Conservation (phyloP, 2,329 filamentous ascomycete genomes). For the Ceratocystis variospora region DNA sequence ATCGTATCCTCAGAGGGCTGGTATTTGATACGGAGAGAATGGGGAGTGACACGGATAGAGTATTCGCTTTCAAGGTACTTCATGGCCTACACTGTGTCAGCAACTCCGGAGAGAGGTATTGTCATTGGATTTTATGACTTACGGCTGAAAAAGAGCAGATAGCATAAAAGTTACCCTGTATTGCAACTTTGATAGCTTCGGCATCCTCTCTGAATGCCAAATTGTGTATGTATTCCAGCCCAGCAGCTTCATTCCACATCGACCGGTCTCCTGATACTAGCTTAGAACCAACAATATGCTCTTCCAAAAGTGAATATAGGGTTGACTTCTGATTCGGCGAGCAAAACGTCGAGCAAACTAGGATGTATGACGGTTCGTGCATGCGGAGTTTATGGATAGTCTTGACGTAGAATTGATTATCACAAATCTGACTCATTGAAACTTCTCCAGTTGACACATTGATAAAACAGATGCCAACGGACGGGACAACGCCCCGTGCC, state of each 20-base stretch:
- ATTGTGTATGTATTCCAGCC: slow-evolving; percentile 62
- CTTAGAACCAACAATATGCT: slow-evolving; percentile 50
- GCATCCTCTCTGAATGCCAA: slow-evolving; percentile 71
- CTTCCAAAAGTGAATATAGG: slow-evolving; percentile 58
- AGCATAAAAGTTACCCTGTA: slow-evolving; percentile 74
- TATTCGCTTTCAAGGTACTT: slow-evolving; percentile 66
- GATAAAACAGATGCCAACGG: slow-evolving; percentile 73
- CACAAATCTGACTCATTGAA: slow-evolving; percentile 78
- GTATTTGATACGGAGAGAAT: slow-evolving; percentile 75
- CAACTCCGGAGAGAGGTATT: not conserved
- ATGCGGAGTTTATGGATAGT: slow-evolving; percentile 78
- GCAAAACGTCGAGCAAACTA: slow-evolving; percentile 60
- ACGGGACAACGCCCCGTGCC: slow-evolving; percentile 72
- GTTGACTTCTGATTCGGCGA: slow-evolving; percentile 55
- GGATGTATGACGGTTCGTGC: slow-evolving; percentile 63
- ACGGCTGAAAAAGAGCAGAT: slow-evolving; percentile 78
- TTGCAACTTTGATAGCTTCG: slow-evolving; percentile 64
- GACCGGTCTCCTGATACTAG: slow-evolving; percentile 52
- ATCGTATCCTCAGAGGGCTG: slow-evolving; percentile 82
- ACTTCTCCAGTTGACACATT: slow-evolving; percentile 76
- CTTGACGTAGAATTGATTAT: slow-evolving; percentile 81
- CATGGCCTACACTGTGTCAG: slow-evolving; percentile 44
- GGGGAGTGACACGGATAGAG: slow-evolving; percentile 53
- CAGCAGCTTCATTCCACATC: slow-evolving; percentile 69
- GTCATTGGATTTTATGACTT: slow-evolving; percentile 24